Evolutionary conservation across 2,329 filamentous ascomycete species (phyloP), one percentile per base, ranked within the genome.

Genomic region (Hypoxylon sp.): DNA sequence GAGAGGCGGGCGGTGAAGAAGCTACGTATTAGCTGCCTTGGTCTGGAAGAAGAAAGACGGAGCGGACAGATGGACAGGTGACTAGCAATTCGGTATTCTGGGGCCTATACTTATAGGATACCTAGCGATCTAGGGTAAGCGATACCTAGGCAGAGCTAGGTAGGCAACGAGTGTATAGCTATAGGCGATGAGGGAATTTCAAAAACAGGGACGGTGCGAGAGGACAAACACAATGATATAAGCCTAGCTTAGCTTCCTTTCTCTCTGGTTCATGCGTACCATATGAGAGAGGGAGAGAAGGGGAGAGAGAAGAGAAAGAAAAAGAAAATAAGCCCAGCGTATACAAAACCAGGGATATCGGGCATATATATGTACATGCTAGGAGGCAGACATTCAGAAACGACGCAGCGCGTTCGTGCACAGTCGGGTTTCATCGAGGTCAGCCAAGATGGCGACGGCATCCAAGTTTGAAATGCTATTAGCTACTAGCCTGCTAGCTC

Each of bases 251-350:
- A n/a, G n/a, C n/a, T n/a, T n/a, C n/a, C 43, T 18, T 45, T 37
- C 40, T 50, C n/a, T n/a, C n/a, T 55, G 52, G 49, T 54, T 40
- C 45, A 41, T 49, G 55, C 42, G 47, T 40, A 38, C 52, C 26
- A 8, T 48, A 50, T 13, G 21, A 27, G n/a, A n/a, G n/a, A n/a
- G n/a, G n/a, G n/a, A n/a, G n/a, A n/a, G n/a, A n/a, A n/a, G n/a
- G n/a, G n/a, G n/a, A n/a, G n/a, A n/a, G n/a, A n/a, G n/a, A n/a
- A n/a, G n/a, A n/a, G n/a, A n/a, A n/a, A n/a, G n/a, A n/a, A n/a
- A n/a, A n/a, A n/a, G n/a, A n/a, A n/a, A n/a, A n/a, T n/a, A n/a
- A n/a, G n/a, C n/a, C n/a, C n/a, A n/a, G n/a, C n/a, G n/a, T n/a
- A n/a, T n/a, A n/a, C n/a, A n/a, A n/a, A n/a, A n/a, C n/a, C n/a